phyloP scores from a whole-genome alignment of 164 flowering plant genomes.

The Sedum album region DNA sequence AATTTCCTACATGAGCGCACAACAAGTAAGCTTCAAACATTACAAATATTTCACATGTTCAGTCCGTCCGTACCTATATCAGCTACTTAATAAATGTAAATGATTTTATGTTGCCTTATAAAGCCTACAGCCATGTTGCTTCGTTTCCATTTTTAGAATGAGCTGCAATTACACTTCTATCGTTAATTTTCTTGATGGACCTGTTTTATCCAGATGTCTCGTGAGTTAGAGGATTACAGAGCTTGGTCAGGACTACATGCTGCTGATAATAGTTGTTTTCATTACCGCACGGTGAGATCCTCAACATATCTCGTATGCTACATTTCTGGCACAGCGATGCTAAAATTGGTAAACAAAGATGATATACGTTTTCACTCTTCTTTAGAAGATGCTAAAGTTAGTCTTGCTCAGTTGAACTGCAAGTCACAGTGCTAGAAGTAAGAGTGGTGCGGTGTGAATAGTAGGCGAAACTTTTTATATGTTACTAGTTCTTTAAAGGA shows the following conservation, averaged over 20 bases:
- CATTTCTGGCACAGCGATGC: not conserved
- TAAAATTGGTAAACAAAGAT: not conserved
- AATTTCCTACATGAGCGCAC: constrained; percentile 56
- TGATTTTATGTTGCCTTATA: not conserved
- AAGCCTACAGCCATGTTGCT: not conserved
- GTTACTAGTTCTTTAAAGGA: not conserved
- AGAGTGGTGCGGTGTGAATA: not conserved
- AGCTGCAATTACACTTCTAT: not conserved
- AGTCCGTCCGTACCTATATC: too few species aligned
- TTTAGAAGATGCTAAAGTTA: too few species aligned
- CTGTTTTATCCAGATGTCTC: constrained; percentile 33
- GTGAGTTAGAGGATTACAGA: constrained; percentile 51
- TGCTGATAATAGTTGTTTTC: constrained; percentile 88
- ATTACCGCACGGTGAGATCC: constrained; percentile 69
- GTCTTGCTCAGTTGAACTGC: not conserved
- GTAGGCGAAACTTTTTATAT: not conserved
- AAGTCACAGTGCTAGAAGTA: not conserved
- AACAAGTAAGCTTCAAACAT: constrained; percentile 41
- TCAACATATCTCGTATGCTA: not conserved
- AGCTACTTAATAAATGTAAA: not conserved
- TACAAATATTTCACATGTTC: not conserved
- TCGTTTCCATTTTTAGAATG: not conserved
- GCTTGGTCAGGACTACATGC: constrained; percentile 73
- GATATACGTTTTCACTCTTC: not conserved
- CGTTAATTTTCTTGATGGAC: not conserved